Evolutionary conservation across 1,284 basidiomycete genomes (phyloP).

Genomic region (Vanrija sp.): DNA sequence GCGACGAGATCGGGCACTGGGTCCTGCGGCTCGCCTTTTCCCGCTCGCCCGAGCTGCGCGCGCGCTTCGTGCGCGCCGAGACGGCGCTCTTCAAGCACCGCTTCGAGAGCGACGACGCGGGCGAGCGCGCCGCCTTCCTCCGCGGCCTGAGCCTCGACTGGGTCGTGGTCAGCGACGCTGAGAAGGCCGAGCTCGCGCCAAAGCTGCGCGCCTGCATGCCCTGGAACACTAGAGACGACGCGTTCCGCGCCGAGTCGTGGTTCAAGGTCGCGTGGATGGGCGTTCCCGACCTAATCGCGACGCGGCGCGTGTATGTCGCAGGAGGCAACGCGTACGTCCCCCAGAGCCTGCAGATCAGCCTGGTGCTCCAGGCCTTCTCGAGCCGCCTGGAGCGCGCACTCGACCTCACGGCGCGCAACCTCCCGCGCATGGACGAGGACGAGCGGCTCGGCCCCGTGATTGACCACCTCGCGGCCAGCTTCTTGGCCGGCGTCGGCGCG

Average conservation of each 20-base stretch:
- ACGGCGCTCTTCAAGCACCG: constrained; percentile 76
- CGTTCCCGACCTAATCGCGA: constrained; percentile 87
- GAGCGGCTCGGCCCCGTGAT: constrained; percentile 86
- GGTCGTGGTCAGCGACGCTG: constrained; percentile 55
- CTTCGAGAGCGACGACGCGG: constrained; percentile 65
- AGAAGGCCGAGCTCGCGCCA: constrained; percentile 31
- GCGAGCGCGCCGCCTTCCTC: constrained; percentile 70
- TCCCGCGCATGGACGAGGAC: constrained; percentile 95
- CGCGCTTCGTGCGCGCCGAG: constrained; percentile 88
- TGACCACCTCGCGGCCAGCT: constrained; percentile 88
- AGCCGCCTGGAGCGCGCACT: constrained; percentile 69
- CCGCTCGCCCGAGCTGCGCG: constrained; percentile 81
- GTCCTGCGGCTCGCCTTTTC: constrained; percentile 90
- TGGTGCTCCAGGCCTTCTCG: constrained; percentile 86
- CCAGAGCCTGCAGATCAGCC: constrained; percentile 71
- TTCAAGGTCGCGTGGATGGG: constrained; percentile 68
- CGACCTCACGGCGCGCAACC: constrained; percentile 79
- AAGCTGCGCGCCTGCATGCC: constrained; percentile 39
- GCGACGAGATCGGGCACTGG: constrained; percentile 91
- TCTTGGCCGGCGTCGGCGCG: constrained; percentile 74
- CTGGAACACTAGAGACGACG: constrained; percentile 30
- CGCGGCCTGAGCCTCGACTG: constrained; percentile 73
- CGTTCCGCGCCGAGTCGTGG: constrained; percentile 53
- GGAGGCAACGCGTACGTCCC: constrained; percentile 90
- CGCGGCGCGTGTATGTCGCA: constrained; percentile 73